phyloP scores from a whole-genome alignment of 1,139 yeast genomes.

The Suhomyces bokatorum region DNA sequence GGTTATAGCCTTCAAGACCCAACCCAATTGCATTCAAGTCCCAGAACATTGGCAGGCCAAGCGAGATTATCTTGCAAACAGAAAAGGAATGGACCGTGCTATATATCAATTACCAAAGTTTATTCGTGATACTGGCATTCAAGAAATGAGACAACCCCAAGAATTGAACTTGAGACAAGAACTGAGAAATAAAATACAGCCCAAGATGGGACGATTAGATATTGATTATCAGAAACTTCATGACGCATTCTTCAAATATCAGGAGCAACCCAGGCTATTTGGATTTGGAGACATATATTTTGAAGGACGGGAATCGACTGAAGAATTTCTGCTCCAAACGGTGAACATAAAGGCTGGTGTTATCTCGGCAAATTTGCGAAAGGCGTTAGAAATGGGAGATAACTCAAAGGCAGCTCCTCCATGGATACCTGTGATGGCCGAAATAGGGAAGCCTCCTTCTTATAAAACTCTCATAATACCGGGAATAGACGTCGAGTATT shows the following conservation, averaged over 20 bases:
- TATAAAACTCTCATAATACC: constrained; percentile 67
- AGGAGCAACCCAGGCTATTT: constrained; percentile 68
- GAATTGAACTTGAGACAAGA: constrained; percentile 63
- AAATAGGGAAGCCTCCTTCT: constrained; percentile 82
- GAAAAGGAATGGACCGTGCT: constrained; percentile 67
- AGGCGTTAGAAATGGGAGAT: constrained; percentile 70
- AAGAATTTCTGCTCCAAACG: constrained; percentile 40
- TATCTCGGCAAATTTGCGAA: constrained; percentile 56
- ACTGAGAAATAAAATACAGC: constrained; percentile 84
- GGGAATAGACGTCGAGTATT: constrained; percentile 46
- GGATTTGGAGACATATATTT: constrained; percentile 76
- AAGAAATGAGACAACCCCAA: constrained; percentile 76
- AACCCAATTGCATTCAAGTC: constrained; percentile 53
- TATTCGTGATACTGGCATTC: constrained; percentile 82
- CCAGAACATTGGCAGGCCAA: constrained; percentile 86
- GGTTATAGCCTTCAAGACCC: constrained; percentile 77
- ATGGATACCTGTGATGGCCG: constrained; percentile 74
- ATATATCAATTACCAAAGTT: constrained; percentile 79
- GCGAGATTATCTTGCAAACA: constrained; percentile 72
- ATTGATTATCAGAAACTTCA: constrained; percentile 81
- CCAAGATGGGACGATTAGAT: constrained; percentile 84
- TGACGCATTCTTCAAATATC: constrained; percentile 83
- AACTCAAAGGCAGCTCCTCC: constrained; percentile 62
- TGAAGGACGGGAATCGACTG: constrained; percentile 70
- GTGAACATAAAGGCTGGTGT: constrained; percentile 64